Conservation (phyloP, 2,329 filamentous ascomycete genomes). For the Alternaria brassicae region DNA sequence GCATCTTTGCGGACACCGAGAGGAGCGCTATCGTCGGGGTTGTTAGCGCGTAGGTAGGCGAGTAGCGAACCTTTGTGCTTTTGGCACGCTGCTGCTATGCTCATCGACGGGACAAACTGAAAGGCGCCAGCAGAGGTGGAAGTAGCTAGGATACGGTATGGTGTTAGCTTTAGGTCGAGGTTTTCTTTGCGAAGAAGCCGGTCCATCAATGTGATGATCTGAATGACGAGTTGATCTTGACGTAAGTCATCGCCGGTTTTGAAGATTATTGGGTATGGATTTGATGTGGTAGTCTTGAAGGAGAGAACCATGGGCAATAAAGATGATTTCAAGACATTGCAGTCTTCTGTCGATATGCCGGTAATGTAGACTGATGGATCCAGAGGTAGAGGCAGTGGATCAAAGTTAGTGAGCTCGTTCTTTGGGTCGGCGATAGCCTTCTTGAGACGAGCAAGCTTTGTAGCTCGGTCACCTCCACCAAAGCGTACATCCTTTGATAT, state of each 20-base stretch:
- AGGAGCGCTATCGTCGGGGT: slow-evolving; percentile 81
- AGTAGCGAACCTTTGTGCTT: slow-evolving; percentile 82
- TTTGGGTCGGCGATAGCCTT: slow-evolving; percentile 84
- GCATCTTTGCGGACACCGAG: slow-evolving; percentile 89
- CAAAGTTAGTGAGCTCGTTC: slow-evolving; percentile 83
- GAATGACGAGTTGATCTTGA: slow-evolving; percentile 96
- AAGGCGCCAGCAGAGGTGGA: slow-evolving; percentile 87
- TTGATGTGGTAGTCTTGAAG: slow-evolving; percentile 80
- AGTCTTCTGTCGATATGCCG: slow-evolving; percentile 82
- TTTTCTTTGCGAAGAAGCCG: slow-evolving; percentile 95
- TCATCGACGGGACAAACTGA: slow-evolving; percentile 89
- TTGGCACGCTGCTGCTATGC: slow-evolving; percentile 79
- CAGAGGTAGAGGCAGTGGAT: slow-evolving; percentile 85
- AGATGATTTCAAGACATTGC: slow-evolving; percentile 94
- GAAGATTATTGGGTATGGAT: slow-evolving; percentile 91
- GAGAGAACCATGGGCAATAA: slow-evolving; percentile 89
- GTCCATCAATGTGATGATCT: slow-evolving; percentile 98
- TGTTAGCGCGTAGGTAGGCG: slow-evolving; percentile 85
- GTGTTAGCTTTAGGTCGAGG: slow-evolving; percentile 89
- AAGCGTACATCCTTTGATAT: slow-evolving; percentile 88
- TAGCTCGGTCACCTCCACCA: slow-evolving; percentile 76
- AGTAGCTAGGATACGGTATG: slow-evolving; percentile 95
- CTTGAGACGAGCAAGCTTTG: slow-evolving; percentile 85
- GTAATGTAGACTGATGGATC: slow-evolving; percentile 83
- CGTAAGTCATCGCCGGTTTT: slow-evolving; percentile 96